Evolutionary conservation across 1,139 yeast species (phyloP), one percentile per base, ranked within the genome.

Genomic region (Hyphopichia burtonii): DNA sequence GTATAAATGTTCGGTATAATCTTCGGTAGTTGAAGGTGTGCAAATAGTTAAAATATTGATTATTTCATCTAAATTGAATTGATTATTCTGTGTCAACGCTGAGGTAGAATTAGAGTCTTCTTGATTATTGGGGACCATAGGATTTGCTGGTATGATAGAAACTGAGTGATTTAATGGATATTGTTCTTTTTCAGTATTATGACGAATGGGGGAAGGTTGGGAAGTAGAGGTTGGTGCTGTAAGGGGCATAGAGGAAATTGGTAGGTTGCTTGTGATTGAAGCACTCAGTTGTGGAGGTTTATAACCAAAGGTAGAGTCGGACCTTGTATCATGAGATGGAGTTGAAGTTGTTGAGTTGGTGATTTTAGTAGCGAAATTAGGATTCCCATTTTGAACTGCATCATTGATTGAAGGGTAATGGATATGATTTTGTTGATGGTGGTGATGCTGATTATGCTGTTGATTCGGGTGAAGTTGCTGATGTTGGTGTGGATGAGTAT

Each of bases 1-100:
- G 48, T 54, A 59, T 6, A 73, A 43, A 44, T 73, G 78, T 39
- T 67, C 74, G 9, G 66, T 54, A 47, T 70, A 73, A 46, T 73
- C 77, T 19, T 58, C 60, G 19, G 66, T 53, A 25, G 53, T 55
- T 11, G 55, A 47, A 0, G 78, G 78, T 12, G 48, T 46, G 9
- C 68, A 65, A 14, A 49, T 45, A 8, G 55, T 44, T 23, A 73
- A 55, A 2, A 71, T 47, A 12, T 58, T 51, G 3, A 71, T 54
- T 12, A 65, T 54, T 39, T 68, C 71, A 4, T 57, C 62, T 15
- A 56, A 39, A 25, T 58, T 42, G 39, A 55, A 51, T 32, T 48
- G 41, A 30, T 40, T 35, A 22, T 32, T 28, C 16, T 32, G 10
- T 8, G 40, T 36, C 16, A 42, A 38, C 7, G 19, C 15, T 9